A percentile compares a stretch with the other conserved stretches of the same genome.
These are phyloP conservation scores for Lathyrus tuberosus DNA, from an alignment of 306 rosid genomes.

Conservation along the genomic window DNA sequence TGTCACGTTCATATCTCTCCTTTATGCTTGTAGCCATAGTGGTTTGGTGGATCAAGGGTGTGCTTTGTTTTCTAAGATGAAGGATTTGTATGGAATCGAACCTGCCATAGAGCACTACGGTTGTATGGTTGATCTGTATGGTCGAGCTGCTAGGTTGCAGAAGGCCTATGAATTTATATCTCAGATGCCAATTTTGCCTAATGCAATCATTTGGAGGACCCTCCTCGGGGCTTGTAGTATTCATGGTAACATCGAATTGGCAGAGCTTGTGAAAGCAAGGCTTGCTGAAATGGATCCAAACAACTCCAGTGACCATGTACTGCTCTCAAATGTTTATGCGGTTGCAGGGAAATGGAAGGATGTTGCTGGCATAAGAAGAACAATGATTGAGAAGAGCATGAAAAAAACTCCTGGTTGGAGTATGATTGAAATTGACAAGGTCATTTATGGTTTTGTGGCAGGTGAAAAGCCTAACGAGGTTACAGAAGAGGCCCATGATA, in stretches of 20 bases:
- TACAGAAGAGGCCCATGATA: slow-evolving; percentile 67
- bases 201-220: slow-evolving; percentile 81
- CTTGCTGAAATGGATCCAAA: slow-evolving; percentile 74
- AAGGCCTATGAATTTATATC: slow-evolving; percentile 69
- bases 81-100: slow-evolving; percentile 54
- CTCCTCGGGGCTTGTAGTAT: slow-evolving; percentile 93
- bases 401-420: slow-evolving; percentile 82
- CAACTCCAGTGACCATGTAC: slow-evolving; percentile 76
- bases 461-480: slow-evolving; percentile 63
- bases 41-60: slow-evolving; percentile 70
- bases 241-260: slow-evolving; percentile 76
- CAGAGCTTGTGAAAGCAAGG: slow-evolving; percentile 66
- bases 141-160: slow-evolving; percentile 76
- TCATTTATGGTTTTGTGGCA: slow-evolving; percentile 68
- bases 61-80: slow-evolving; percentile 68
- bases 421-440: slow-evolving; percentile 75
- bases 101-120: slow-evolving; percentile 81
- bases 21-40: slow-evolving; percentile 83
- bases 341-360: slow-evolving; percentile 82
- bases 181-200: slow-evolving; percentile 70
- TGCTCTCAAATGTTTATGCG: slow-evolving; percentile 80
- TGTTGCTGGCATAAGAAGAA: slow-evolving; percentile 67
- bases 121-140: slow-evolving; percentile 87
- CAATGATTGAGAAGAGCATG: slow-evolving; percentile 62
- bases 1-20: slow-evolving; percentile 69